phyloP scores from a whole-genome alignment of 441 rosid genomes.

The Erodium texanum region DNA sequence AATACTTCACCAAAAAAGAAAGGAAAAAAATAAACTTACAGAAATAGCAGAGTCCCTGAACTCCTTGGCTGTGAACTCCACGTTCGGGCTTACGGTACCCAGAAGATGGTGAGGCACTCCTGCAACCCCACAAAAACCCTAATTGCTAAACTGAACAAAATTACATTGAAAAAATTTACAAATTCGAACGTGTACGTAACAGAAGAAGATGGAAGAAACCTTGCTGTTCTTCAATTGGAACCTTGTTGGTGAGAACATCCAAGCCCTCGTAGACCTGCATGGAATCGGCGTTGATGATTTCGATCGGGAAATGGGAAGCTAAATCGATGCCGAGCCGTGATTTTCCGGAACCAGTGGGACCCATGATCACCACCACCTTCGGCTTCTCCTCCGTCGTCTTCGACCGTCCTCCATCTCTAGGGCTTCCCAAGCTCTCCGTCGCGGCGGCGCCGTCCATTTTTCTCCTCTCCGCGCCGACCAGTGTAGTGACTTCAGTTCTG shows the following conservation, averaged over 20 bases:
- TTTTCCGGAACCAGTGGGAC: constrained; percentile 23
- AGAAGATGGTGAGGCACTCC: constrained; percentile 84
- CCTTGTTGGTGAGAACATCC: constrained; percentile 67
- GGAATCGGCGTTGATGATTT: constrained; percentile 25
- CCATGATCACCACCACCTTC: constrained; percentile 22
- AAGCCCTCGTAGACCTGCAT: constrained; percentile 25
- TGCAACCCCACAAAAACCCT: constrained; percentile 18
- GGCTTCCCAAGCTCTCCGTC: neutral
- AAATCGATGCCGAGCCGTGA: constrained; percentile 24
- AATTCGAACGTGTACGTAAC: neutral
- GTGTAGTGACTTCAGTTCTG: neutral
- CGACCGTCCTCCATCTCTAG: neutral
- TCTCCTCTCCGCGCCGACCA: neutral
- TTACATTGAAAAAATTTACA: no score
- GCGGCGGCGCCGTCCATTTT: neutral
- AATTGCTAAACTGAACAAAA: neutral
- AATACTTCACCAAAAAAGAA: neutral
- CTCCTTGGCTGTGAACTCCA: constrained; percentile 68
- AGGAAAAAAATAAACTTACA: constrained; percentile 34
- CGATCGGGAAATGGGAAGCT: constrained; percentile 18
- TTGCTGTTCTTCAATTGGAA: constrained; percentile 50
- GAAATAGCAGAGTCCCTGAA: constrained; percentile 56
- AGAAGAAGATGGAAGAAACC: constrained; percentile 26
- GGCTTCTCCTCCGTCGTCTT: constrained; percentile 10
- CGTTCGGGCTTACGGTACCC: constrained; percentile 52